phyloP scores from a whole-genome alignment of 345 rosid species.

The Eucalyptus erythrocorys region DNA sequence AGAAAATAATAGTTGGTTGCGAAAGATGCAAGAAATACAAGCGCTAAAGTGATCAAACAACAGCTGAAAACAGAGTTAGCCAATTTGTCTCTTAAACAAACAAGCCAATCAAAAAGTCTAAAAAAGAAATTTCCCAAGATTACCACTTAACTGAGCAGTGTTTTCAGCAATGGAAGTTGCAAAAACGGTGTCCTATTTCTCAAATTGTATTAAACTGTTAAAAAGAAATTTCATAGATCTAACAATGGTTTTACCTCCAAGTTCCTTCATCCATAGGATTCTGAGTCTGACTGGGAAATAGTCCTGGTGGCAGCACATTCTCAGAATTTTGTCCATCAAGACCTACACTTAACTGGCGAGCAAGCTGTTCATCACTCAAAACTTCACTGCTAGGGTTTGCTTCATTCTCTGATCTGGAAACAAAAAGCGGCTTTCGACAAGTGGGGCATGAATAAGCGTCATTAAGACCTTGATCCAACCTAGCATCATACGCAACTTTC shows the following conservation, averaged over 20 bases:
- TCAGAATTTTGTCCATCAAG: constrained; percentile 51
- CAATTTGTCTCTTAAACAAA: not conserved
- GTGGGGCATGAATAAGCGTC: constrained; percentile 93
- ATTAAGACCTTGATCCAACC: constrained; percentile 98
- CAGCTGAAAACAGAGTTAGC: not conserved
- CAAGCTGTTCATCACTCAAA: constrained; percentile 67
- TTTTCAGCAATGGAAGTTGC: not conserved
- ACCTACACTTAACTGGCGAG: constrained; percentile 54
- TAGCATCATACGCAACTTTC: constrained; percentile 22
- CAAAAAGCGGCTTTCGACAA: constrained; percentile 95
- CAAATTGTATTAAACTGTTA: not conserved
- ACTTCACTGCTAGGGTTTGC: constrained; percentile 33
- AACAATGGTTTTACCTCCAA: constrained; percentile 42
- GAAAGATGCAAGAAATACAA: not conserved
- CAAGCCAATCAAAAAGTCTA: not conserved
- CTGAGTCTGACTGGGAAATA: constrained; percentile 56
- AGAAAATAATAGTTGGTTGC: not conserved
- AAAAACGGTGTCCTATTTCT: not conserved
- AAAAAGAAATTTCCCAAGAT: not conserved
- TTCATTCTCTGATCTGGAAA: constrained; percentile 53
- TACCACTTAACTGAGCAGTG: not conserved
- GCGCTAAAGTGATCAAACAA: not conserved
- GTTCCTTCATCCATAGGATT: constrained; percentile 49
- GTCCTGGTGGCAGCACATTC: constrained; percentile 43
- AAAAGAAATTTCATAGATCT: not conserved